Conservation (phyloP, 164 flowering plant species). For the Magnolia sinica region DNA sequence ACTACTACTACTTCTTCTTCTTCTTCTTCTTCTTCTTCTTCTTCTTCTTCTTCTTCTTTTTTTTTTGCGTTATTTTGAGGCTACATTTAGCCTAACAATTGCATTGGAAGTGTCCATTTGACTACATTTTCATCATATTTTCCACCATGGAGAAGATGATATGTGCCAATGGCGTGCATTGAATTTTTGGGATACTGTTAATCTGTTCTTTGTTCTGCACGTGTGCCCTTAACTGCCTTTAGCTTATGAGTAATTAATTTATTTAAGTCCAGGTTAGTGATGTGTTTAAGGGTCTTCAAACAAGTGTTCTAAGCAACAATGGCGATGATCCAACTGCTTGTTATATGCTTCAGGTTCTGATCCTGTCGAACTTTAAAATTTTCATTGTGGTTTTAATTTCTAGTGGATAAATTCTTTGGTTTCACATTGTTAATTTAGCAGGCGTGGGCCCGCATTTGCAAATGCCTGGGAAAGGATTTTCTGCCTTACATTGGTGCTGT, state of each 20-base stretch:
- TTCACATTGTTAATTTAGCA: conserved; percentile 9
- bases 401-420: background rate
- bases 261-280: conserved; percentile 25
- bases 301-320: conserved; percentile 18
- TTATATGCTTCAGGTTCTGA: conserved; percentile 27
- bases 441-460: conserved; percentile 45
- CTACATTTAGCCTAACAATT: too few species aligned
- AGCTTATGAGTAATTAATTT: background rate
- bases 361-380: background rate
- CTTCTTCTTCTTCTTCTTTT: too few species aligned
- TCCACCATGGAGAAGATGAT: background rate
- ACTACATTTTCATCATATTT: background rate
- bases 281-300: conserved; percentile 26
- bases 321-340: conserved; percentile 33
- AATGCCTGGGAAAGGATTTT: conserved; percentile 42
- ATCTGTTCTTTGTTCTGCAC: too few species aligned
- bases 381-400: background rate
- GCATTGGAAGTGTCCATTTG: too few species aligned
- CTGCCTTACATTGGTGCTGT: conserved; percentile 38
- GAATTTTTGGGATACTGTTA: background rate
- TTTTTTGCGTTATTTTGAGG: too few species aligned
- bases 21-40: too few species aligned
- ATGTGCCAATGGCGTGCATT: background rate
- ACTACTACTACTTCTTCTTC: too few species aligned
- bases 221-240: too few species aligned